phyloP scores from a whole-genome alignment of 192 early-diverging fungal species.

The Oehlia diaphana region DNA sequence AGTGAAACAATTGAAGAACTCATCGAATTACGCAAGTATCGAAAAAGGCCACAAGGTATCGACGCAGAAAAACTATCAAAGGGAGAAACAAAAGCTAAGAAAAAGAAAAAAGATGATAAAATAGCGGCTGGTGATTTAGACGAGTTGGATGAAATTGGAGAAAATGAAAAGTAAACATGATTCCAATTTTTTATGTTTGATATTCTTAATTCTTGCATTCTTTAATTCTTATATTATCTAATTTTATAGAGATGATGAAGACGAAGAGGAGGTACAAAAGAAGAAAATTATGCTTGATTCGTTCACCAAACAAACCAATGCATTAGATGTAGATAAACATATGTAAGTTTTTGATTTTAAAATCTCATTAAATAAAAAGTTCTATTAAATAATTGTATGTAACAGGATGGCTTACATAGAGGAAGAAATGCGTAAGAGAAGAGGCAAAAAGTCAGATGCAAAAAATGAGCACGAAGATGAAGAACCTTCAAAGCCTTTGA shows the following conservation, averaged over 20 bases:
- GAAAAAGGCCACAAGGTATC: conserved; percentile 57
- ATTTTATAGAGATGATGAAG: conserved; percentile 25
- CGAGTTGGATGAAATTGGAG: conserved; percentile 46
- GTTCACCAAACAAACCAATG: conserved; percentile 75
- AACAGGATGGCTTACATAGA: conserved; percentile 82
- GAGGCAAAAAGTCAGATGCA: conserved; percentile 36
- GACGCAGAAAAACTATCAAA: conserved; percentile 55
- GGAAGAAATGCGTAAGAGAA: conserved; percentile 63
- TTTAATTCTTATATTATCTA: conserved; percentile 30
- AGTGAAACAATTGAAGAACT: conserved; percentile 55
- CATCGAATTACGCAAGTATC: conserved; percentile 57
- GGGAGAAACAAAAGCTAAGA: conserved; percentile 51
- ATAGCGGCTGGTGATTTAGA: conserved; percentile 55
- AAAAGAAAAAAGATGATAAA: conserved; percentile 58
- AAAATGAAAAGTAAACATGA: conserved; percentile 28
- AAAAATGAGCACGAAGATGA: conserved; percentile 38
- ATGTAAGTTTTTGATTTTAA: conserved; percentile 49
- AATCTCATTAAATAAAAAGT: not conserved
- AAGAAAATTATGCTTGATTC: conserved; percentile 56
- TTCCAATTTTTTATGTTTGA: not conserved
- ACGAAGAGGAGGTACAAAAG: conserved; percentile 35
- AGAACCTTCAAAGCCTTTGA: conserved; percentile 26
- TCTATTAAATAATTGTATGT: not conserved
- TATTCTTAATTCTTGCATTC: conserved; percentile 6
- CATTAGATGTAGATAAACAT: conserved; percentile 76